Conservation (phyloP, 75 land plant genomes). For the Adiantum capillusveneris region DNA sequence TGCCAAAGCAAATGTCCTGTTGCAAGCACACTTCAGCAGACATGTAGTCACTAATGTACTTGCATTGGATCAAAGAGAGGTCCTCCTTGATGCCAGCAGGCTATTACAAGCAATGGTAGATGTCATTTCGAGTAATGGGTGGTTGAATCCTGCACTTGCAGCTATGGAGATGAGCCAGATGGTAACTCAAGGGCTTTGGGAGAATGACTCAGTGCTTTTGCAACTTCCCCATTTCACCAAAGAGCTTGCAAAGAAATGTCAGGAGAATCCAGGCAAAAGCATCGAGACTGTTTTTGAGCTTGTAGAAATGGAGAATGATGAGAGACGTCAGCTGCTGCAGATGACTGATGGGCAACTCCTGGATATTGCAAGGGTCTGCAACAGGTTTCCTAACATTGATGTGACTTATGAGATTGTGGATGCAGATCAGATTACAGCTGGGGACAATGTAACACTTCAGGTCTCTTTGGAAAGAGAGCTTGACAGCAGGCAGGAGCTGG, state of each 20-base stretch:
- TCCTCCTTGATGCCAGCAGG: slow-evolving; percentile 66
- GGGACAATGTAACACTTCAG: slow-evolving; percentile 57
- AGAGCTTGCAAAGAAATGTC: slow-evolving; percentile 79
- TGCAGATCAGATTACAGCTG: slow-evolving; percentile 55
- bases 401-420: slow-evolving; percentile 62
- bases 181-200: slow-evolving; percentile 91
- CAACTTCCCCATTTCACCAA: slow-evolving; percentile 93
- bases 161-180: slow-evolving; percentile 93
- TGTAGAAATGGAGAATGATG: slow-evolving; percentile 91
- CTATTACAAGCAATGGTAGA: slow-evolving; percentile 94
- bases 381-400: slow-evolving; percentile 87
- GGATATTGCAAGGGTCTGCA: slow-evolving; percentile 77
- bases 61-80: slow-evolving; percentile 69
- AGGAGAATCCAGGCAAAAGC: slow-evolving; percentile 63
- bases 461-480: slow-evolving; percentile 77
- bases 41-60: slow-evolving; percentile 56
- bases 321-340: slow-evolving; percentile 76
- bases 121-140: slow-evolving; percentile 85
- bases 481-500: slow-evolving; percentile 72
- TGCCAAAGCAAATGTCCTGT: slow-evolving; percentile 79
- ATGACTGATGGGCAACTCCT: slow-evolving; percentile 73
- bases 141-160: slow-evolving; percentile 75
- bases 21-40: slow-evolving; percentile 83
- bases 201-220: slow-evolving; percentile 71
- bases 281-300: slow-evolving; percentile 79